Evolutionary conservation across 31 red algal genomes (phyloP).

Genomic region (Asparagopsis taxiformis): DNA sequence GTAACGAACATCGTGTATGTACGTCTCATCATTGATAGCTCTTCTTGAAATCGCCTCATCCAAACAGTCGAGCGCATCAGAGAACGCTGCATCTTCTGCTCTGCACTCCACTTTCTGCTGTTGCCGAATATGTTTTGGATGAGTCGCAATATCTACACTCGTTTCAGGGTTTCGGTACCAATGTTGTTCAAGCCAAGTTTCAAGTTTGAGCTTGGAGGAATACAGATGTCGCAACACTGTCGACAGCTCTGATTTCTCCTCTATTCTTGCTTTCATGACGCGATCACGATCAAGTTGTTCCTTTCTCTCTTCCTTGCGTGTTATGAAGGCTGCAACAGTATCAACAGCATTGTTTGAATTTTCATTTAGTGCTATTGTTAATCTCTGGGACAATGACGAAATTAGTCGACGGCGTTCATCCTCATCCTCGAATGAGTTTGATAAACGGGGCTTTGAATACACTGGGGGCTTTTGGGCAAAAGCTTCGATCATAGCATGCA

Average conservation of each 20-base stretch:
- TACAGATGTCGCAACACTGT: neutral
- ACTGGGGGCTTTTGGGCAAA: slow-evolving; percentile 61
- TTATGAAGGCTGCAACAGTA: neutral
- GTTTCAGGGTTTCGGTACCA: neutral
- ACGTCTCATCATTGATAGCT: slow-evolving; percentile 14
- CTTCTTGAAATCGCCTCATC: slow-evolving; percentile 33
- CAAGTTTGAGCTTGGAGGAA: slow-evolving; percentile 1
- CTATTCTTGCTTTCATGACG: neutral
- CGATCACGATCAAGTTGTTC: neutral
- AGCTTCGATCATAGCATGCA: slow-evolving; percentile 38
- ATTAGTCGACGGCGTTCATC: neutral
- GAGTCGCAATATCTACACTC: slow-evolving; percentile 8
- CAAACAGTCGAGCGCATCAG: slow-evolving; percentile 21
- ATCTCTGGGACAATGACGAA: neutral
- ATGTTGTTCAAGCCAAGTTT: slow-evolving; percentile 2
- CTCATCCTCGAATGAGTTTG: neutral
- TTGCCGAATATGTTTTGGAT: neutral
- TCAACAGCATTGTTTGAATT: neutral
- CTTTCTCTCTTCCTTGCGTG: neutral
- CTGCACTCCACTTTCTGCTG: slow-evolving; percentile 14
- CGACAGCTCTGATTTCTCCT: neutral
- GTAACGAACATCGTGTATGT: slow-evolving; percentile 28
- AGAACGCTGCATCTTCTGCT: slow-evolving; percentile 22
- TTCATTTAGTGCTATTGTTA: neutral
- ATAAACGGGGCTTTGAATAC: slow-evolving; percentile 1